These are phyloP conservation scores for Cladorrhinum samala DNA, from an alignment of 495 filamentous ascomycete species.

Conservation along the genomic window DNA sequence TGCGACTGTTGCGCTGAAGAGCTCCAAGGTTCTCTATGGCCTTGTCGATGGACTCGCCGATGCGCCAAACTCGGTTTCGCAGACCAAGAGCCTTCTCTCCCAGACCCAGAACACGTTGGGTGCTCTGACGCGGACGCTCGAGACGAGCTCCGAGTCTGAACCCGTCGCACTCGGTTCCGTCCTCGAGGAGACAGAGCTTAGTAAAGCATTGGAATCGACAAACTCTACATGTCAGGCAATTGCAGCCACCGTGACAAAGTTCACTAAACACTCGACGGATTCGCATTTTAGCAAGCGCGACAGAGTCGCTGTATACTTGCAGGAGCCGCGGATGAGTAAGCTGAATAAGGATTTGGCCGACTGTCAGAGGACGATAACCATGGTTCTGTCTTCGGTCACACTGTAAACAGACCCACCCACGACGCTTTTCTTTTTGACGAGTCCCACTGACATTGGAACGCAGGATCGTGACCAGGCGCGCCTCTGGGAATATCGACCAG, in stretches of 20 bases:
- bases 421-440: background rate
- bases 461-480: conserved; percentile 2
- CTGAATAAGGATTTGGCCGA: conserved; percentile 5
- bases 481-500: conserved; percentile 8
- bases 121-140: conserved; percentile 2
- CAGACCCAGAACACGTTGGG: conserved; percentile 5
- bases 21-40: conserved; percentile 6
- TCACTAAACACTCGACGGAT: conserved; percentile 6
- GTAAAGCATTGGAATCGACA: conserved; percentile 1
- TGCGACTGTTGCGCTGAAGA: conserved; percentile 5
- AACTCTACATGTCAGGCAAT: conserved; percentile 1
- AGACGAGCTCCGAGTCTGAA: conserved; percentile 1
- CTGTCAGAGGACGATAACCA: conserved; percentile 7
- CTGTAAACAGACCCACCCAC: conserved; percentile 4
- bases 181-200: conserved; percentile 5
- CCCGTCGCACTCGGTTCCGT: background rate
- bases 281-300: conserved; percentile 3
- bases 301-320: conserved; percentile 2
- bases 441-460: conserved; percentile 3
- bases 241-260: background rate
- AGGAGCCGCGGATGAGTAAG: conserved; percentile 2
- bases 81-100: conserved; percentile 5
- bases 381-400: conserved; percentile 6
- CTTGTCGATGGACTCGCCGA: conserved; percentile 1
- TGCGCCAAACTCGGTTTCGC: conserved; percentile 2